phyloP scores from a whole-genome alignment of 1,284 basidiomycete species.

The Ustilago xerochloae region DNA sequence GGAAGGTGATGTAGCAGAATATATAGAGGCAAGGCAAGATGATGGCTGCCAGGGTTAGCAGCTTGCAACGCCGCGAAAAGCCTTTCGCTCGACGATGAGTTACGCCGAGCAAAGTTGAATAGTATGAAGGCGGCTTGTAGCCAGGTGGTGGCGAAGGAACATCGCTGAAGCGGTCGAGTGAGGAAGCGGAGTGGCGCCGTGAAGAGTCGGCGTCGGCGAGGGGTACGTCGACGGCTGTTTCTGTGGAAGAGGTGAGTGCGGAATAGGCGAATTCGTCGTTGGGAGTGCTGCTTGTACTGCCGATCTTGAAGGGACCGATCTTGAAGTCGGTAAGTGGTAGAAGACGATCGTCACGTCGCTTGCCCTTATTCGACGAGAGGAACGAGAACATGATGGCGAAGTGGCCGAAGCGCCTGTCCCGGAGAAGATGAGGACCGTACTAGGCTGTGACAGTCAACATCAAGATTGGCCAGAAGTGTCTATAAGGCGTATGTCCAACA shows the following conservation, averaged over 20 bases:
- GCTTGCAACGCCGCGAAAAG: slow-evolving; percentile 35
- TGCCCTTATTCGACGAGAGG: slow-evolving; percentile 14
- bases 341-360: slow-evolving; percentile 17
- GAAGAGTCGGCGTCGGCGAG: slow-evolving; percentile 5
- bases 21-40: slow-evolving; percentile 29
- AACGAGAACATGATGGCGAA: slow-evolving; percentile 36
- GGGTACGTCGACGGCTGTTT: slow-evolving; percentile 22
- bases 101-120: slow-evolving; percentile 19
- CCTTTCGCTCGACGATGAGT: slow-evolving; percentile 27
- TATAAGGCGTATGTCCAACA: too few relatives aligned
- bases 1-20: slow-evolving; percentile 41
- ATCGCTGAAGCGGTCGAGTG: slow-evolving; percentile 13
- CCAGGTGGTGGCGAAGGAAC: slow-evolving; percentile 31
- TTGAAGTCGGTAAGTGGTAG: slow-evolving; percentile 33
- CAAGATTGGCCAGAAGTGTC: too few relatives aligned
- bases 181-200: slow-evolving; percentile 11
- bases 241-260: slow-evolving; percentile 31
- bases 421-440: not conserved
- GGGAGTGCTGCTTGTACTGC: slow-evolving; percentile 34
- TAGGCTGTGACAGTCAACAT: too few relatives aligned
- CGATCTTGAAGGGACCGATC: slow-evolving; percentile 30
- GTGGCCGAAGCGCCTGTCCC: too few relatives aligned
- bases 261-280: slow-evolving; percentile 34
- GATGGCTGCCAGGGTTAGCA: slow-evolving; percentile 17
- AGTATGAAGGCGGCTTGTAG: slow-evolving; percentile 41